These are phyloP conservation scores for Strigomonas galati DNA, from an alignment of 208 protist species.

Conservation along the genomic window DNA sequence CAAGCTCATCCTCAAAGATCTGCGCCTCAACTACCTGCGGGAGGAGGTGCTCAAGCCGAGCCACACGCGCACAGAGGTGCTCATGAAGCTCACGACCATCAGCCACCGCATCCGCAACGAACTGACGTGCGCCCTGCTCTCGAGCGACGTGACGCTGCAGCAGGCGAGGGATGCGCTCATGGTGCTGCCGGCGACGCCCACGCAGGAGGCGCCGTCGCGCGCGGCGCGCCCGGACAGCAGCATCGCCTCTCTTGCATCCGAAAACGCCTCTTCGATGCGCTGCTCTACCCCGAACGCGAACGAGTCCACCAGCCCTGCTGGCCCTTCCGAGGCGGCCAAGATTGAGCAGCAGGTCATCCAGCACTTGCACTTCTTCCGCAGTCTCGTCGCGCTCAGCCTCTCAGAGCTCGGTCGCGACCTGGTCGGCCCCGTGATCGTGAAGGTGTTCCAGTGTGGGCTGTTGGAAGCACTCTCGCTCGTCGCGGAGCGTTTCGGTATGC, in stretches of 20 bases:
- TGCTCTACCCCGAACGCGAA: not conserved
- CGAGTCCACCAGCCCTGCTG: too few species aligned
- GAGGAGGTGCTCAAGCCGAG: constrained; percentile 23
- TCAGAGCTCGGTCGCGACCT: constrained; percentile 49
- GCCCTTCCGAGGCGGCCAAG: constrained; percentile 21
- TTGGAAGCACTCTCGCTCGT: constrained; percentile 70
- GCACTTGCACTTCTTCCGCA: constrained; percentile 69
- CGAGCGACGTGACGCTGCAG: constrained; percentile 37
- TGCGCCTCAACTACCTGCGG: constrained; percentile 40
- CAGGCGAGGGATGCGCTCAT: constrained; percentile 57
- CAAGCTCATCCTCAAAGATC: constrained; percentile 44
- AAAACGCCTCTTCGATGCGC: not conserved
- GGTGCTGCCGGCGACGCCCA: constrained; percentile 21
- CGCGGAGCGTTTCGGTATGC: constrained; percentile 68
- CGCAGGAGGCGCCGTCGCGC: not conserved
- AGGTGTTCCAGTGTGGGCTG: constrained; percentile 53
- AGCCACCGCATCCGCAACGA: constrained; percentile 67
- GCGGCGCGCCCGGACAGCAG: not conserved
- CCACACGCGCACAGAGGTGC: constrained; percentile 20
- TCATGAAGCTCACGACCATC: constrained; percentile 29
- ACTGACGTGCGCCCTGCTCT: constrained; percentile 49
- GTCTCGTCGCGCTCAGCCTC: constrained; percentile 53
- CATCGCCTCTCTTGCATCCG: constrained; percentile 5
- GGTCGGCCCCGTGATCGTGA: constrained; percentile 55
- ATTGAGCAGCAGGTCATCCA: constrained; percentile 62